A percentile compares a stretch with the other conserved stretches of the same genome.
phyloP scores from a whole-genome alignment of 495 filamentous ascomycete genomes.

The Geopyxis carbonaria region DNA sequence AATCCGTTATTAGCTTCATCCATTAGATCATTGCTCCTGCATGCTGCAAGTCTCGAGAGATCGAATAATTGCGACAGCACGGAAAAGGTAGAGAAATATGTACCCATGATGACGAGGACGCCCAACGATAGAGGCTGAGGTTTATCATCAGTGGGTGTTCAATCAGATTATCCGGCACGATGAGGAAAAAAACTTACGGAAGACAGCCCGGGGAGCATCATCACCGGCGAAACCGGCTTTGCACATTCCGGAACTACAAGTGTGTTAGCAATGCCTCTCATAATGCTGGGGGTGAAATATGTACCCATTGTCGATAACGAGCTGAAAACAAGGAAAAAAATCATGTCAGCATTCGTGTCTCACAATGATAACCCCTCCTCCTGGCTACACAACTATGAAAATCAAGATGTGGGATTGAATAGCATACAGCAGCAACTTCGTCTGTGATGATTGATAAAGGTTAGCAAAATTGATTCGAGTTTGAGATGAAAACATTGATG shows the following conservation, averaged over 20 bases:
- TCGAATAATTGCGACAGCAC: not conserved
- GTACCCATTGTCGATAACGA: slow-evolving; percentile 99
- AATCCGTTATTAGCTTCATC: slow-evolving; percentile 5
- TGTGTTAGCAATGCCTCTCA: slow-evolving; percentile 31
- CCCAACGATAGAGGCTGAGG: slow-evolving; percentile 88
- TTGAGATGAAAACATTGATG: slow-evolving; percentile 17
- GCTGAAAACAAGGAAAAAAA: slow-evolving; percentile 24
- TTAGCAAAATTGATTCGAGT: slow-evolving; percentile 39
- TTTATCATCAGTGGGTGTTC: slow-evolving; percentile 6
- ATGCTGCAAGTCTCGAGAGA: no score
- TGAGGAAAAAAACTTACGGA: slow-evolving; percentile 64
- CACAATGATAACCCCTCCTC: slow-evolving; percentile 3
- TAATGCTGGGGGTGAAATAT: slow-evolving; percentile 28
- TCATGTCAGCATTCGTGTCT: slow-evolving; percentile 17
- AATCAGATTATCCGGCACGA: slow-evolving; percentile 18
- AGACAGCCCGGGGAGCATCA: slow-evolving; percentile 97
- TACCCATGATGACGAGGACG: slow-evolving; percentile 99
- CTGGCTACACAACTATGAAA: not conserved
- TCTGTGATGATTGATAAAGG: slow-evolving; percentile 42
- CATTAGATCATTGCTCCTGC: not conserved
- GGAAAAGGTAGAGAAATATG: slow-evolving; percentile 14
- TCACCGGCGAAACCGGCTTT: slow-evolving; percentile 99
- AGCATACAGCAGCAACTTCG: slow-evolving; percentile 75
- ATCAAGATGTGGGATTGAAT: not conserved
- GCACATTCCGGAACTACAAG: slow-evolving; percentile 94